Evolutionary conservation across 2,329 filamentous ascomycete genomes (phyloP).

Genomic region (Chrysoporthe puriensis): DNA sequence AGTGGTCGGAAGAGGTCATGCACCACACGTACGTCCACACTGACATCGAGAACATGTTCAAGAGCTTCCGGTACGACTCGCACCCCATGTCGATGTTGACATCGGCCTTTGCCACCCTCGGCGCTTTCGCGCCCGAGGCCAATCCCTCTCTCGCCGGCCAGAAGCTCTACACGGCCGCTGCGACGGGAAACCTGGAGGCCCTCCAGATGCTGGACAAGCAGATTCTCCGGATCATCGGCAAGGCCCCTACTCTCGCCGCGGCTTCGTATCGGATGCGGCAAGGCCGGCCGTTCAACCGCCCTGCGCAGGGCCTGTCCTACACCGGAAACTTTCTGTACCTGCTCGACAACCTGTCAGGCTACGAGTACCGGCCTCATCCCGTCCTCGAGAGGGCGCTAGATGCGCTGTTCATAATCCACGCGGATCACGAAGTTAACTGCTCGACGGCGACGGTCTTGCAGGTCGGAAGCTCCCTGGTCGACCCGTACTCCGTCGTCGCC

Average conservation of each 20-base stretch:
- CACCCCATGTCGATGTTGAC: slow-evolving; percentile 58
- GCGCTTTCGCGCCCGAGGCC: slow-evolving; percentile 53
- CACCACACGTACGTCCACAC: slow-evolving; percentile 55
- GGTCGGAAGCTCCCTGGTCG: slow-evolving; percentile 59
- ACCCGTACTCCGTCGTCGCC: slow-evolving; percentile 57
- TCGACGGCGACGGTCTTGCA: slow-evolving; percentile 60
- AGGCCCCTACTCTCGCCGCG: slow-evolving; percentile 54
- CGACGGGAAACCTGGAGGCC: slow-evolving; percentile 44
- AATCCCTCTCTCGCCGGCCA: slow-evolving; percentile 54
- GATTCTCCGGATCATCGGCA: slow-evolving; percentile 56
- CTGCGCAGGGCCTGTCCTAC: slow-evolving; percentile 52
- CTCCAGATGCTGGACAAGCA: slow-evolving; percentile 53
- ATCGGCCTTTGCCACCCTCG: slow-evolving; percentile 52
- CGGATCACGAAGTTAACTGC: slow-evolving; percentile 63
- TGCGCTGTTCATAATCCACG: slow-evolving; percentile 58
- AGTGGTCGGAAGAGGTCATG: slow-evolving; percentile 53
- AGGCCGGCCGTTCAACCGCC: slow-evolving; percentile 54
- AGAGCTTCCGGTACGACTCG: slow-evolving; percentile 55
- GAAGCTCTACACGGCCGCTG: slow-evolving; percentile 53
- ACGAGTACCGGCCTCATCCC: slow-evolving; percentile 52
- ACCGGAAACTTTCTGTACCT: slow-evolving; percentile 60
- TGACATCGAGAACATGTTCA: slow-evolving; percentile 54
- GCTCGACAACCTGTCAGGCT: slow-evolving; percentile 53
- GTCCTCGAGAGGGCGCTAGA: slow-evolving; percentile 56
- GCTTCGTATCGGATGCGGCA: slow-evolving; percentile 57